These are phyloP conservation scores for Trypanosoma lewisi DNA, from an alignment of 208 protist species.

Conservation along the genomic window DNA sequence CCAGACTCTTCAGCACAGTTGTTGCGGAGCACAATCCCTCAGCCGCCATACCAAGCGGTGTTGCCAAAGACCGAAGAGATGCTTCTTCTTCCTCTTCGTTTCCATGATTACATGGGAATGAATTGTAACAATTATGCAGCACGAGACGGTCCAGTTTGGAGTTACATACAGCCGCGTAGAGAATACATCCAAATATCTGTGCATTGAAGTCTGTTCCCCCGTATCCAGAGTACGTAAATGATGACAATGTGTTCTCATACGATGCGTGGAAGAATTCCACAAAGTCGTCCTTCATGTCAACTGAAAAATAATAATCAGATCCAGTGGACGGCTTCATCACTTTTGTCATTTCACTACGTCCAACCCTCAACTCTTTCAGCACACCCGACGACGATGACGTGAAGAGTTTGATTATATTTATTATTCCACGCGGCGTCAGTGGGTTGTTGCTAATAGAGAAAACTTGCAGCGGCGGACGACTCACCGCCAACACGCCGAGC, in stretches of 20 bases:
- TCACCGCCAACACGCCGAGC: slow-evolving; percentile 20
- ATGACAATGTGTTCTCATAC: not conserved
- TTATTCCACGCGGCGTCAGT: slow-evolving; percentile 36
- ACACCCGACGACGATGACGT: not conserved
- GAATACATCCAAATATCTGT: not conserved
- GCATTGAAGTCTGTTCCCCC: slow-evolving; percentile 1
- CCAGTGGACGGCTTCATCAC: not conserved
- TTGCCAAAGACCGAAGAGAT: slow-evolving; percentile 18
- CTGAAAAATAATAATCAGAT: not conserved
- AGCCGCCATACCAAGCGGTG: slow-evolving; percentile 34
- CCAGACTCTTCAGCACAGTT: slow-evolving; percentile 37
- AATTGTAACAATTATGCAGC: slow-evolving; percentile 16
- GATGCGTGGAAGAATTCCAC: not conserved
- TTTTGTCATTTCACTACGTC: not conserved
- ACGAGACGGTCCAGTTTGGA: slow-evolving; percentile 2
- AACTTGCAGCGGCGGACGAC: slow-evolving; percentile 5
- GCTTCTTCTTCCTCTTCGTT: not conserved
- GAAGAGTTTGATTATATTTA: not conserved
- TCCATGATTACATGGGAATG: not conserved
- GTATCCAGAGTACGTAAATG: slow-evolving; percentile 8
- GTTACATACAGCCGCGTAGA: not conserved
- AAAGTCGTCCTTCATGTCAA: not conserved
- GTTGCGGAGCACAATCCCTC: slow-evolving; percentile 27
- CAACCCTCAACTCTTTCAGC: not conserved
- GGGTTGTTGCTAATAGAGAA: slow-evolving; percentile 52